A percentile compares a stretch with the other conserved stretches of the same genome.
phyloP scores from a whole-genome alignment of 352 stramenopile species.

The Globisporangium ultimum region DNA sequence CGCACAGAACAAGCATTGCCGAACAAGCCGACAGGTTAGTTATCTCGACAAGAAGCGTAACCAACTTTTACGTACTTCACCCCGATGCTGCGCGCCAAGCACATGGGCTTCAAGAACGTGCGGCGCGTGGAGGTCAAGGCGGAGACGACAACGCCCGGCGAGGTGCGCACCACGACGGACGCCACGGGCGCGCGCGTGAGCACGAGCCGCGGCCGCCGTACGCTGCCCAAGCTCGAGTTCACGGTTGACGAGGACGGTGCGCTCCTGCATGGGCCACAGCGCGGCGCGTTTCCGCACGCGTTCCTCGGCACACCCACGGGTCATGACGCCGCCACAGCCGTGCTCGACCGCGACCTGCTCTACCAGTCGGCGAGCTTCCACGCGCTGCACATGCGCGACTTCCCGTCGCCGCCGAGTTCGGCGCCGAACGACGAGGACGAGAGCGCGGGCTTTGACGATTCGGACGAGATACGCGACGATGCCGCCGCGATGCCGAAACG shows the following conservation, averaged over 20 bases:
- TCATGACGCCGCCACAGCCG: constrained; percentile 1
- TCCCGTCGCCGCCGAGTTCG: constrained; percentile 22
- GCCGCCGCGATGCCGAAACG: not conserved
- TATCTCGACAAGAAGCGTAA: too few relatives aligned
- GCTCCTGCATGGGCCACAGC: constrained; percentile 71
- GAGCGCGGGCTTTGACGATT: constrained; percentile 11
- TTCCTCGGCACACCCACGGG: constrained; percentile 4
- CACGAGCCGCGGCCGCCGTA: constrained; percentile 55
- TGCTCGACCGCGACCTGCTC: constrained; percentile 31
- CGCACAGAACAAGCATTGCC: too few relatives aligned
- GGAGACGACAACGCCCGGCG: constrained; percentile 78
- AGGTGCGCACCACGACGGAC: constrained; percentile 72
- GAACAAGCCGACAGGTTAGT: too few relatives aligned
- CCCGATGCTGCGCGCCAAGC: constrained; percentile 78
- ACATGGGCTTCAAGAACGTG: constrained; percentile 82
- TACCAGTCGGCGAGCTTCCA: constrained; percentile 46
- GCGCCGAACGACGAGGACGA: constrained; percentile 8
- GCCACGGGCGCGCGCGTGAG: constrained; percentile 56
- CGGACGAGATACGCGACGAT: not conserved
- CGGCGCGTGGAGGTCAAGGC: constrained; percentile 83
- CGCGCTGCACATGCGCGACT: constrained; percentile 52
- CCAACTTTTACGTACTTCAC: too few relatives aligned
- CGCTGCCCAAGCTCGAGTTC: constrained; percentile 83
- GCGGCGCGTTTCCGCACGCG: constrained; percentile 25
- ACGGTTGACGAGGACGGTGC: constrained; percentile 80